Conservation (phyloP, 176 grass and related monocot species). For the Aegilops umbellulata region DNA sequence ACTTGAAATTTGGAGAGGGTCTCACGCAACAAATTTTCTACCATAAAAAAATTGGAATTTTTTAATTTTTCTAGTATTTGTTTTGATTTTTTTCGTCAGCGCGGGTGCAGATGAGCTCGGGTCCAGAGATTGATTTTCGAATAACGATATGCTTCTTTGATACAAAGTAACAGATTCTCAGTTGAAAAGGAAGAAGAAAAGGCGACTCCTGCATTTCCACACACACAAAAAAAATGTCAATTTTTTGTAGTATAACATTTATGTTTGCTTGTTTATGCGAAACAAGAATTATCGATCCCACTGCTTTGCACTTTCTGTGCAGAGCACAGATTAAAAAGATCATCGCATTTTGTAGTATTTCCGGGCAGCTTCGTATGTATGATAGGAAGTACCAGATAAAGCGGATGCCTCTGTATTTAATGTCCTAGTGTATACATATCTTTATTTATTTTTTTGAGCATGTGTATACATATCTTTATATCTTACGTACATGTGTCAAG, state of each 20-base stretch:
- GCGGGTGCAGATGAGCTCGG: too few species aligned
- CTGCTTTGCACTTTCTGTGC: background rate
- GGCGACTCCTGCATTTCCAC: background rate
- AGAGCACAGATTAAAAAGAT: background rate
- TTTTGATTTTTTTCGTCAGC: too few species aligned
- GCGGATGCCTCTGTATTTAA: background rate
- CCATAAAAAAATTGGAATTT: too few species aligned
- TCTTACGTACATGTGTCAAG: background rate
- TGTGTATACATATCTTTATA: background rate
- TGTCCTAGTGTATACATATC: background rate
- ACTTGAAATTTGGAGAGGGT: too few species aligned
- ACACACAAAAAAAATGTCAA: background rate
- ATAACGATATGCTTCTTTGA: too few species aligned
- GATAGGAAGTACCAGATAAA: background rate
- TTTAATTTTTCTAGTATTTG: too few species aligned
- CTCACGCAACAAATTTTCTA: too few species aligned
- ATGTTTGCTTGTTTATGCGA: background rate
- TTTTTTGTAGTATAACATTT: background rate
- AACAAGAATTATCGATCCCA: background rate
- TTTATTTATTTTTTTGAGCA: too few species aligned
- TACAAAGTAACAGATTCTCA: background rate
- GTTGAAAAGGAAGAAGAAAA: background rate
- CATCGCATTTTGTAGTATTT: background rate
- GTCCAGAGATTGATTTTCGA: too few species aligned
- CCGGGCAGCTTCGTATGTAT: background rate